phyloP scores from a whole-genome alignment of 257 asterid genomes.

The Ballota nigra region DNA sequence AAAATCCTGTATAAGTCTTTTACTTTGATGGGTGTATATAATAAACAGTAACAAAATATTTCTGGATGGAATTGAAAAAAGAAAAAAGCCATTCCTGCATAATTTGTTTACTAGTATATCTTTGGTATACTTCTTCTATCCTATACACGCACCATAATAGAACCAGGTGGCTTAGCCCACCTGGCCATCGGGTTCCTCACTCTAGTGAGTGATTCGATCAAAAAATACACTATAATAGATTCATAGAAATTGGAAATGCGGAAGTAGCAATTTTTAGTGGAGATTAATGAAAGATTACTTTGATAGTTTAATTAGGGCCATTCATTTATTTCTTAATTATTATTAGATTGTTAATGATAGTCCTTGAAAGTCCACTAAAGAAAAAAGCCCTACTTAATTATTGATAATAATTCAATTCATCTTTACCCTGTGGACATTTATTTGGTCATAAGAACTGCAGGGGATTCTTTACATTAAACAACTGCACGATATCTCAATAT shows the following conservation, averaged over 20 bases:
- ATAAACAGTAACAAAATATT: too few relatives aligned
- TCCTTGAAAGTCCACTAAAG: not conserved
- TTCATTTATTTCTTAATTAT: not conserved
- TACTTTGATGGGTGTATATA: not conserved
- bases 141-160: not conserved
- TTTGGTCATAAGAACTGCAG: not conserved
- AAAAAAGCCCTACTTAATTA: not conserved
- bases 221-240: not conserved
- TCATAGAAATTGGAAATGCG: not conserved
- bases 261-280: not conserved
- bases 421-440: not conserved
- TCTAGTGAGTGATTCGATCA: too few relatives aligned
- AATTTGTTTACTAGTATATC: not conserved
- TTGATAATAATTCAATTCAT: conserved; percentile 6
- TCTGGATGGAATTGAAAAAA: not conserved
- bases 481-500: not conserved
- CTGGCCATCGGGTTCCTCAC: too few relatives aligned
- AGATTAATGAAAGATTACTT: not conserved
- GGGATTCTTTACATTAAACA: not conserved
- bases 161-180: too few relatives aligned
- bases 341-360: not conserved
- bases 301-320: not conserved
- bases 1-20: not conserved
- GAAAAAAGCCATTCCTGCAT: not conserved
- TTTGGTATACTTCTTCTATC: not conserved